Evolutionary conservation across 129 eudicot genomes (phyloP), one percentile per base, ranked within the genome.

Genomic region (Dittrichia graveolens): DNA sequence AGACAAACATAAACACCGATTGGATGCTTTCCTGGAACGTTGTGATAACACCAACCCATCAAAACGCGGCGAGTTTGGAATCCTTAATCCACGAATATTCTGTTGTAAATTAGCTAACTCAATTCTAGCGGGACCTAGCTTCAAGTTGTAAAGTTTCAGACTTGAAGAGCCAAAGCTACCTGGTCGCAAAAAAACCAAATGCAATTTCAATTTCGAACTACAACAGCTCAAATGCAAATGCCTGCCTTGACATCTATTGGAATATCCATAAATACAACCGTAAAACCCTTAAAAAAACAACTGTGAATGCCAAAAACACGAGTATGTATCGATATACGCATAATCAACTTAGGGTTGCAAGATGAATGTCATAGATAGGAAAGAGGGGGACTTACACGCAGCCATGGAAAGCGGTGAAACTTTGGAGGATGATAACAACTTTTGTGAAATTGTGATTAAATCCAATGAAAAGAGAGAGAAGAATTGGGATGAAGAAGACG

Each of bases 131-230:
- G 81, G 70, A 60, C 83, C 80, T 19, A 84, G 73, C 16, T 79
- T 81, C 75, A 80, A 81, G 78, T 68, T 79, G 52, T 71, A 57
- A 66, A 81, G 62, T 24, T 70, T 77, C 64, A 77, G 53, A 71
- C 65, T 83, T 39, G 97, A 81, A 76, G 86, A 77, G 80, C 91
- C 93, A 58, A 83, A 86, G 54, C 86, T 71, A 85, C 89, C 96
- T 88, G 81, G 47, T 75, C 39, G 13, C 52, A 52, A 52, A 78
- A 70, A 9, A 13, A 14, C 8, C 15, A 60, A 72, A 74, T 49
- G 76, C 58, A 49, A 65, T 4, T 45, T 61, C 34, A 41, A 8
- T 19, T 63, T 42, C 73, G 38, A 61, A 24, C 62, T 54, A 45
- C 34, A 56, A 4, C 9, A 37, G 5, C 2, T 39, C 6, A 12